Evolutionary conservation across 1,284 basidiomycete genomes (phyloP), one percentile per base, ranked within the genome.

Genomic region (Papiliotrema terrestris): DNA sequence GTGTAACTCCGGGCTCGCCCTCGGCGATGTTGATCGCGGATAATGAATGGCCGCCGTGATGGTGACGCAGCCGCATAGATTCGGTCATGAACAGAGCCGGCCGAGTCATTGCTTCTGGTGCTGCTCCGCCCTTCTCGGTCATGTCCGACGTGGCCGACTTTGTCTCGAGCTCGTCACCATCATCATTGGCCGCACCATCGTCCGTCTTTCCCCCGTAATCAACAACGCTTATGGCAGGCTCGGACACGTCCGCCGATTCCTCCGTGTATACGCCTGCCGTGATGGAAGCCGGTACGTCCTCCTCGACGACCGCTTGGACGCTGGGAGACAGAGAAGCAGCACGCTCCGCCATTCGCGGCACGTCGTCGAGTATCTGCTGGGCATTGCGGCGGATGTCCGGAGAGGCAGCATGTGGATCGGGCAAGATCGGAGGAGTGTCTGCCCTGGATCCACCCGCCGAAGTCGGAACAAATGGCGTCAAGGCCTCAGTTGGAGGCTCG

Each of bases 1-100:
- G 43, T 15, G 17, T 15, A 22, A 22, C 20, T 5, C 8, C 43
- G 14, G 19, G 0, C 36, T 5, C 17, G 37, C 52, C 8, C 8
- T 6, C 9, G 23, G 43, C 14, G 8, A 8, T 8, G 20, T 26
- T 3, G 8, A 45, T 22, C 6, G 15, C 17, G 39, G n/a, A 32
- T 32, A 11, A 32, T 32, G 29, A 5, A 32, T 6, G 39, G 43
- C 43, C 43, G 22, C 63, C 60, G 49, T 66, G 65, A 32, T 58
- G 59, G 53, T 66, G 65, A 8, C 56, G 37, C 11, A 61, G 38
- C 9, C 52, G 54, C 15, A 49, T 49, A 11, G 38, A 49, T 26
- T 49, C 48, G 19, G 48, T 47, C 45, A 47, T 47, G 19, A 15
- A 17, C 19, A 45, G n/a, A 20, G 14, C 19, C 8, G 43, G 43